Conservation (phyloP, 768 basidiomycete species). For the Leccinum uliginosum region DNA sequence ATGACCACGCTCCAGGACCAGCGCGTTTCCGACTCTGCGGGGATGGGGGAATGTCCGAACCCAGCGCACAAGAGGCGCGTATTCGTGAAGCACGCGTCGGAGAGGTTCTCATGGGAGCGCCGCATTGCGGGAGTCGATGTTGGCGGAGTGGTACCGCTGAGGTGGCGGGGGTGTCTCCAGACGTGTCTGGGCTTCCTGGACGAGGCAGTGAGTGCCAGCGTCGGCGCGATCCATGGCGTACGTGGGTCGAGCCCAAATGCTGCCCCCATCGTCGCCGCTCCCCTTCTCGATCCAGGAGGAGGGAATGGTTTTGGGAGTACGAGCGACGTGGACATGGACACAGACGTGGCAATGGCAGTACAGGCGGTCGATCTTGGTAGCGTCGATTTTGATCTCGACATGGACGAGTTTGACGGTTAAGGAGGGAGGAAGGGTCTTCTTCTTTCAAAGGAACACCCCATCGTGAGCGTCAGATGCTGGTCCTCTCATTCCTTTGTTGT, state of each 20-base stretch:
- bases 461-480: no score
- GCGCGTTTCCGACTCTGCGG: constrained; percentile 10
- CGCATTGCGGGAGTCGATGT: constrained; percentile 46
- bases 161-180: constrained; percentile 60
- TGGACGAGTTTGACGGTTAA: no score
- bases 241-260: not conserved
- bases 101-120: constrained; percentile 61
- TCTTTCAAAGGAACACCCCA: no score
- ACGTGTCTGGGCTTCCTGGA: constrained; percentile 64
- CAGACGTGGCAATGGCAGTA: no score
- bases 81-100: constrained; percentile 54
- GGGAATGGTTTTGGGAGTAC: no score
- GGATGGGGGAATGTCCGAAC: constrained; percentile 46
- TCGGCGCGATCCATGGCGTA: not conserved
- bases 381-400: no score
- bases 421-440: no score
- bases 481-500: no score
- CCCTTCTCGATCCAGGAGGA: no score
- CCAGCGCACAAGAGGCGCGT: constrained; percentile 32
- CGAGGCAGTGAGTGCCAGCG: not conserved
- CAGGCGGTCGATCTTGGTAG: no score
- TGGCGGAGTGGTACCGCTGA: constrained; percentile 27
- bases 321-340: no score
- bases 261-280: no score
- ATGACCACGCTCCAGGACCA: not conserved